Base-by-base conservation (phyloP, 139 green algal species). In the Edaphochlamys debaryana region DNA sequence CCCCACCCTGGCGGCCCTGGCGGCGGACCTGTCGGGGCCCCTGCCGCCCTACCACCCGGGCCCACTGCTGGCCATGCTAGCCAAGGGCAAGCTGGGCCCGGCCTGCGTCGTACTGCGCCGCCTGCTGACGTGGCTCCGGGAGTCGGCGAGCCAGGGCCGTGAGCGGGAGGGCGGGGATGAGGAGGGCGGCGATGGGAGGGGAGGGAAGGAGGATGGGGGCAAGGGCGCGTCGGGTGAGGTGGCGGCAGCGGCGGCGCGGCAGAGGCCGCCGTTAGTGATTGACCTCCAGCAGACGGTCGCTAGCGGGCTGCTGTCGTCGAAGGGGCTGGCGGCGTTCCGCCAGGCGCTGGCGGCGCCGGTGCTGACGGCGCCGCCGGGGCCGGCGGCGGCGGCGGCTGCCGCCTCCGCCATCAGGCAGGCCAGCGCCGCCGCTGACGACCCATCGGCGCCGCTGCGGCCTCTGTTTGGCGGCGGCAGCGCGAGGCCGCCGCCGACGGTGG, bases 31-130 rank as follows among this genome's bases (percentile, higher is more conserved):
- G 36, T 45, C 69, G 32, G 78, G 85, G 13, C 56, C 82, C 36
- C n/a, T 91, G 82, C 78, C 89, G 19, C 52, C 84, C 9, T 92
- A 84, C 68, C 78, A 90, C 58, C 89, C 87, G 0, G 42, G 66
- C 4, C 58, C 80, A 2, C 30, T 93, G 17, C 52, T 41, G 7
- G 34, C 75, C 23, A 34, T 93, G 38, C 45, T 93, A 8, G 79
- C 77, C 2, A 79, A 86, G 41, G 89, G 89, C 9, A 45, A 70
- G 34, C 52, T 87, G 1, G n/a, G 9, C 5, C 78, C 87, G 25
- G 87, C 85, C 27, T 79, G 52, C 15, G 36, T 64, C 1, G 76
- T 88, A 3, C 45, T 93, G 58, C 69, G 85, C 15, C 41, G 56
- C 22, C 69, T 93, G 67, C 66, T 93, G 64, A 23, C 27, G 2